Evolutionary conservation across 1,284 basidiomycete genomes (phyloP).

Genomic region (Leccinum subspadiceum): DNA sequence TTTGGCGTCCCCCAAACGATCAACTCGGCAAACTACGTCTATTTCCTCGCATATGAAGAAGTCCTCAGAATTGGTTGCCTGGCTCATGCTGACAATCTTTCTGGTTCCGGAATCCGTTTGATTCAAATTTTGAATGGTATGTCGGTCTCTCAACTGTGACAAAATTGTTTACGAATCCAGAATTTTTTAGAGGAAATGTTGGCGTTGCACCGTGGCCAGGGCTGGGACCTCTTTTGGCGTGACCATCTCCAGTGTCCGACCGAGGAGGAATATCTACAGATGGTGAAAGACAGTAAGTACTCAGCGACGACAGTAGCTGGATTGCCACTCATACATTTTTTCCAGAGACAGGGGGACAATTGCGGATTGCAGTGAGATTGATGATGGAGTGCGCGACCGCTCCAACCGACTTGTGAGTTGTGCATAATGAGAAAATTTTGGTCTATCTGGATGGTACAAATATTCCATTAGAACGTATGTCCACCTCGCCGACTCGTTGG

Average conservation of each 20-base stretch:
- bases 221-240: not conserved
- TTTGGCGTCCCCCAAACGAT: too few relatives aligned
- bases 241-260: not conserved
- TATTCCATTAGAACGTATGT: not conserved
- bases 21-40: not conserved
- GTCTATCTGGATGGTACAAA: not conserved
- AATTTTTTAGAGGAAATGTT: not conserved
- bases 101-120: not conserved
- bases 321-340: too few relatives aligned
- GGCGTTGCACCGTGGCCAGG: not conserved
- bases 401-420: not conserved
- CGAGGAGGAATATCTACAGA: too few relatives aligned
- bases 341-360: too few relatives aligned
- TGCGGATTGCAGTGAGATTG: too few relatives aligned
- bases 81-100: not conserved
- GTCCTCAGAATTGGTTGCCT: not conserved
- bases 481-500: not conserved
- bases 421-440: not conserved
- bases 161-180: not conserved
- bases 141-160: not conserved
- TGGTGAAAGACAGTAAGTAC: too few relatives aligned
- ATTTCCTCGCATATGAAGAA: not conserved
- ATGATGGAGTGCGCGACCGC: not conserved
- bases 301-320: too few relatives aligned
- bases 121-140: not conserved